A percentile compares a stretch with the other conserved stretches of the same genome.
Conservation (phyloP, 2,329 filamentous ascomycete species). For the Colletotrichum sp. region DNA sequence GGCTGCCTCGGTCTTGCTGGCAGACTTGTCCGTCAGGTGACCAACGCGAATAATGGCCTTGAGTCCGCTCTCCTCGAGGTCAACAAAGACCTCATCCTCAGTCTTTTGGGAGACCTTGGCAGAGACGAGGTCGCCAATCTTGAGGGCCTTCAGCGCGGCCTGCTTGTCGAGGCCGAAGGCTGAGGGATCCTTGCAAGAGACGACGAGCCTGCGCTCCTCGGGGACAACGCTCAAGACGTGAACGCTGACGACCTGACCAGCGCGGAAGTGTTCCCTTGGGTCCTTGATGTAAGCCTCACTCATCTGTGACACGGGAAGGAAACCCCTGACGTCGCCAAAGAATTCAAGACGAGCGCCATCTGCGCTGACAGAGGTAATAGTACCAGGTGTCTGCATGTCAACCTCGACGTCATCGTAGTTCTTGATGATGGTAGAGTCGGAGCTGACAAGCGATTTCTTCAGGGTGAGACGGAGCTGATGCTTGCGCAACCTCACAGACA, state of each 20-base stretch:
- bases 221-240: slow-evolving; percentile 83
- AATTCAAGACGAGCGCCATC: slow-evolving; percentile 91
- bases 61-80: slow-evolving; percentile 74
- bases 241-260: slow-evolving; percentile 90
- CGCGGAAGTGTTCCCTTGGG: slow-evolving; percentile 85
- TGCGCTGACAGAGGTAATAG: slow-evolving; percentile 79
- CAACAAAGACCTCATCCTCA: slow-evolving; percentile 76
- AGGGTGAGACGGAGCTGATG: slow-evolving; percentile 85
- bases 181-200: slow-evolving; percentile 91
- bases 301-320: slow-evolving; percentile 95
- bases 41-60: slow-evolving; percentile 78
- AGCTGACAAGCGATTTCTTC: slow-evolving; percentile 94
- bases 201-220: slow-evolving; percentile 73
- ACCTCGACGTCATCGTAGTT: slow-evolving; percentile 75
- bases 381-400: slow-evolving; percentile 83
- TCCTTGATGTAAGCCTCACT: slow-evolving; percentile 95
- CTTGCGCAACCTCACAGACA: slow-evolving; percentile 78
- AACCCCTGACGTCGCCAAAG: slow-evolving; percentile 82
- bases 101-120: slow-evolving; percentile 85
- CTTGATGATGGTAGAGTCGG: slow-evolving; percentile 79
- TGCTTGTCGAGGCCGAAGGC: slow-evolving; percentile 79
- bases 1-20: slow-evolving; percentile 76
- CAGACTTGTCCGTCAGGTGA: slow-evolving; percentile 85
- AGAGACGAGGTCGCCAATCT: slow-evolving; percentile 75
- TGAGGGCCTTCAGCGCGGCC: slow-evolving; percentile 74